These are phyloP conservation scores for Alternaria panax DNA, from an alignment of 2,329 filamentous ascomycete species.

Conservation along the genomic window DNA sequence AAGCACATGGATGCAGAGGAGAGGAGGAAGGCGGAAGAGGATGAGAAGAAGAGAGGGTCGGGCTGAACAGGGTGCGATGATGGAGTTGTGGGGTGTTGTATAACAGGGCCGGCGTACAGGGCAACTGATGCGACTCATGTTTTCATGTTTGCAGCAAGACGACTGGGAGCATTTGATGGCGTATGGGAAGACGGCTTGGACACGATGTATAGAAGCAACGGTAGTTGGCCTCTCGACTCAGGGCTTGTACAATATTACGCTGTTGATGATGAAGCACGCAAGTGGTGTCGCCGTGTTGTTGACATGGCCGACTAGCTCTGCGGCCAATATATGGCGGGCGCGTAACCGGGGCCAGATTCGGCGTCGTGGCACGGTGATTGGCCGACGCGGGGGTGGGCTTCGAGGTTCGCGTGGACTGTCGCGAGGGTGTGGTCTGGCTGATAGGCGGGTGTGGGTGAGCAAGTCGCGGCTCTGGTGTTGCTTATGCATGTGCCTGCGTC, in stretches of 20 bases:
- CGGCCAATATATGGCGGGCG: constrained; percentile 32
- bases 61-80: constrained; percentile 36
- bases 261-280: constrained; percentile 4
- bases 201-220: constrained; percentile 31
- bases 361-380: constrained; percentile 26
- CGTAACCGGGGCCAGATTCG: constrained; percentile 34
- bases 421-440: constrained; percentile 35
- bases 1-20: constrained; percentile 31
- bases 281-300: not conserved
- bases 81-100: constrained; percentile 11
- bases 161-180: constrained; percentile 43
- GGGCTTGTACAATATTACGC: constrained; percentile 36
- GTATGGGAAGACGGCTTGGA: constrained; percentile 16
- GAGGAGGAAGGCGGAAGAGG: constrained; percentile 46
- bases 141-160: constrained; percentile 20
- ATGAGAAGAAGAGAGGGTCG: constrained; percentile 45
- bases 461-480: constrained; percentile 17
- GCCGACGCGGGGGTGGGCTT: constrained; percentile 36
- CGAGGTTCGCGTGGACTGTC: constrained; percentile 17
- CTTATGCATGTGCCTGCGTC: constrained; percentile 28
- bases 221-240: constrained; percentile 46
- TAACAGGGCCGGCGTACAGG: constrained; percentile 19
- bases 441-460: constrained; percentile 14
- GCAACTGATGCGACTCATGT: constrained; percentile 12
- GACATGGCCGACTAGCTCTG: constrained; percentile 4